A percentile compares a stretch with the other conserved stretches of the same genome.
Conservation (phyloP, 768 basidiomycete species). For the Amylocystis lapponica region DNA sequence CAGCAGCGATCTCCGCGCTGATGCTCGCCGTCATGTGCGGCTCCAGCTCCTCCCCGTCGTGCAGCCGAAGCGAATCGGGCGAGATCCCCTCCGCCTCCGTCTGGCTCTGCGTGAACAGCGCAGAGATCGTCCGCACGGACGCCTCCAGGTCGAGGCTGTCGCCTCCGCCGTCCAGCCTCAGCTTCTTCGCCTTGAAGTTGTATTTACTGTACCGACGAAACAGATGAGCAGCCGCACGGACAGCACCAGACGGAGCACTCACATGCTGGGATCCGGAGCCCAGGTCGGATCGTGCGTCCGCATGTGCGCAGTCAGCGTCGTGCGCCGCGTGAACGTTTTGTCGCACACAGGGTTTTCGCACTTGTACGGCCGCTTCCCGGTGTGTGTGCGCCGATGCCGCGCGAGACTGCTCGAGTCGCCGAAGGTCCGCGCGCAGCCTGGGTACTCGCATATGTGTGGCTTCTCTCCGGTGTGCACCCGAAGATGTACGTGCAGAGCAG, state of each 20-base stretch:
- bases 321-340: conserved; percentile 84
- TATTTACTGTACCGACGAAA: conserved; percentile 48
- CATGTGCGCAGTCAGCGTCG: conserved; percentile 84
- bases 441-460: conserved; percentile 87
- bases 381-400: conserved; percentile 85
- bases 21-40: conserved; percentile 63
- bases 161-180: conserved; percentile 44
- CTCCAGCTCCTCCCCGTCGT: conserved; percentile 33
- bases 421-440: conserved; percentile 82
- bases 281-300: conserved; percentile 79
- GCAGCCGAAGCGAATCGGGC: background rate
- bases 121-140: conserved; percentile 70
- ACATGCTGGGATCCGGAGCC: conserved; percentile 83
- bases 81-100: conserved; percentile 4
- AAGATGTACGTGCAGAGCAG: conserved; percentile 82
- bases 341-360: conserved; percentile 79
- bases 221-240: conserved; percentile 2
- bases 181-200: conserved; percentile 66
- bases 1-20: conserved; percentile 75
- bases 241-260: conserved; percentile 24
- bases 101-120: conserved; percentile 50
- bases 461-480: conserved; percentile 93
- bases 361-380: conserved; percentile 81
- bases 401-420: conserved; percentile 90
- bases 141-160: conserved; percentile 59